Evolutionary conservation across 225 moss, liverwort and hornwort species (phyloP).

Genomic region (Lunularia cruciata): DNA sequence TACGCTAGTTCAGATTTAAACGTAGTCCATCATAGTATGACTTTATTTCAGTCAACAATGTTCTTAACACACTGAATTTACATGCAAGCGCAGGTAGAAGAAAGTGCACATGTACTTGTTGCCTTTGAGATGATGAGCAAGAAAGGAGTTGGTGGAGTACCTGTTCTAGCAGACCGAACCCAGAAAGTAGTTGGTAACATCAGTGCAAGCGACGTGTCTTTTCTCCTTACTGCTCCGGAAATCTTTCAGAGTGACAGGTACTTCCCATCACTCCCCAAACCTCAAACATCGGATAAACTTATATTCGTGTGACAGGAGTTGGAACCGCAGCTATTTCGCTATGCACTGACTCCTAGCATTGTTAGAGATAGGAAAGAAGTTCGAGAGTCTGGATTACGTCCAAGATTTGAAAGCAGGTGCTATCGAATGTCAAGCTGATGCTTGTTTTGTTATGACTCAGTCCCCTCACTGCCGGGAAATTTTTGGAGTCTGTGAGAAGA

Average conservation of each 20-base stretch:
- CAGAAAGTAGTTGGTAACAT: conserved; percentile 59
- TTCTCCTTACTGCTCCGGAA: conserved; percentile 54
- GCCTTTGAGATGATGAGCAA: conserved; percentile 72
- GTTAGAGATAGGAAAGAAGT: not conserved
- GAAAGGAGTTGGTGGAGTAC: conserved; percentile 62
- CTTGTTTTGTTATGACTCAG: conserved; percentile 1
- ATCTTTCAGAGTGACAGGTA: conserved; percentile 63
- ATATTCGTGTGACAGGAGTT: no score
- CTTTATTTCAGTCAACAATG: no score
- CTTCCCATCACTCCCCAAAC: no score
- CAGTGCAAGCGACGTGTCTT: conserved; percentile 53
- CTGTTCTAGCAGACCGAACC: conserved; percentile 50
- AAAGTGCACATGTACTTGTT: conserved; percentile 49
- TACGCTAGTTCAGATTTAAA: no score
- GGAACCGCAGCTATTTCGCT: no score
- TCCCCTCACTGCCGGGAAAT: conserved; percentile 46
- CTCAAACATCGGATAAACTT: no score
- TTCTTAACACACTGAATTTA: no score
- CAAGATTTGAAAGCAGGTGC: no score
- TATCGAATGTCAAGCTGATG: no score
- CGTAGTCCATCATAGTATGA: no score
- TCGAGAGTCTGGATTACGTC: no score
- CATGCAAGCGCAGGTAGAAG: conserved; percentile 34
- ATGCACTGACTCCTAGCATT: no score
- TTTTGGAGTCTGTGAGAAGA: conserved; percentile 45